These are phyloP conservation scores for Phytophthora pluvialis DNA, from an alignment of 352 stramenopile genomes.

Conservation along the genomic window DNA sequence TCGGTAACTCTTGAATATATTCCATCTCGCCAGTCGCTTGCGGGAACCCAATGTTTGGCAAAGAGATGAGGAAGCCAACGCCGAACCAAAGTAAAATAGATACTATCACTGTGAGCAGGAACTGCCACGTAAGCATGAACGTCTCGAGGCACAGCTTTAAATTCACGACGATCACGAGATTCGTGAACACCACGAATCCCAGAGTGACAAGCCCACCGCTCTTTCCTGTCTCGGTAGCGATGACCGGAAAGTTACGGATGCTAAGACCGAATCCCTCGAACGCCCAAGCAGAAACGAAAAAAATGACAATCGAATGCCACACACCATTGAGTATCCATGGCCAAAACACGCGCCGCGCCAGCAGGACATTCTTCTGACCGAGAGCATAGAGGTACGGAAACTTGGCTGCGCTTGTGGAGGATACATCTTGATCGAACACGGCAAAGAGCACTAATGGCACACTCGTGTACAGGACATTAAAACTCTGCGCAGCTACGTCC, in stretches of 20 bases:
- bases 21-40: slow-evolving; percentile 76
- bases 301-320: slow-evolving; percentile 84
- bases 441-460: slow-evolving; percentile 79
- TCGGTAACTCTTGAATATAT: slow-evolving; percentile 61
- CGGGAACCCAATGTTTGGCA: slow-evolving; percentile 51
- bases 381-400: slow-evolving; percentile 74
- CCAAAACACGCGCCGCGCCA: slow-evolving; percentile 75
- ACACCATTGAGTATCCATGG: slow-evolving; percentile 85
- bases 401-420: slow-evolving; percentile 64
- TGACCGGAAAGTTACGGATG: slow-evolving; percentile 33
- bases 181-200: slow-evolving; percentile 84
- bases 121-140: slow-evolving; percentile 78
- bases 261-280: slow-evolving; percentile 53
- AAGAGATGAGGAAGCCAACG: slow-evolving; percentile 65
- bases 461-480: slow-evolving; percentile 86
- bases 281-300: slow-evolving; percentile 78
- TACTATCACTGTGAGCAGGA: slow-evolving; percentile 56
- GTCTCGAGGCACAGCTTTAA: slow-evolving; percentile 78
- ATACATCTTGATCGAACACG: slow-evolving; percentile 82
- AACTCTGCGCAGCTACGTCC: slow-evolving; percentile 80
- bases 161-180: slow-evolving; percentile 80
- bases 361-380: slow-evolving; percentile 70
- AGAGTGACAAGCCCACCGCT: slow-evolving; percentile 67
- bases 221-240: slow-evolving; percentile 51
- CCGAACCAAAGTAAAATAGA: slow-evolving; percentile 75